Conservation (phyloP, 2,329 filamentous ascomycete species). For the Ophiostoma ulmi region DNA sequence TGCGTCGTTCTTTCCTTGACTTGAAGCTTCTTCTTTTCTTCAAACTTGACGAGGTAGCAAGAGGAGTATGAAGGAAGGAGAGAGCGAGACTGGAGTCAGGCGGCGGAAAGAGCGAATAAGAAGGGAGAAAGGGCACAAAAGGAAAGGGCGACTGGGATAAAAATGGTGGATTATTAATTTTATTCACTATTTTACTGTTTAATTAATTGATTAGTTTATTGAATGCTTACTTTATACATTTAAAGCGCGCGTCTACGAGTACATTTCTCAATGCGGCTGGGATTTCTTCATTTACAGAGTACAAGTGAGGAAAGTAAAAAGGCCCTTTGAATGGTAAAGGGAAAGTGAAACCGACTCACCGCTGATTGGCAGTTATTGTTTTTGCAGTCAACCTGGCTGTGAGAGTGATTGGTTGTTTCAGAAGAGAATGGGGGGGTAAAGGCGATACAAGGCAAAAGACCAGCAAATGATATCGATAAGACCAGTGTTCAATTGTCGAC, state of each 20-base stretch:
- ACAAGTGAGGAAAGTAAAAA: neutral
- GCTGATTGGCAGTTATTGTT: conserved; percentile 7
- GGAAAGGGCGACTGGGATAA: conserved; percentile 4
- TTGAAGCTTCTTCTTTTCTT: neutral
- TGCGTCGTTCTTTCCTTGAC: neutral
- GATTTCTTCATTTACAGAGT: neutral
- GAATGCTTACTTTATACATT: neutral
- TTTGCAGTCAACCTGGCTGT: neutral
- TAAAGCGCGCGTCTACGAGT: conserved; percentile 9
- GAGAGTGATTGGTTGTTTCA: neutral
- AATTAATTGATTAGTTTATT: neutral
- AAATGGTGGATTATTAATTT: neutral
- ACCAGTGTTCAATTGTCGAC: neutral
- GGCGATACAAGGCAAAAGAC: neutral
- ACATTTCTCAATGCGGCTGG: conserved; percentile 10
- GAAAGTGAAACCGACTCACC: neutral
- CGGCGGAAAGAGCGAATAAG: conserved; percentile 18
- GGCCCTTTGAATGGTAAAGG: no score
- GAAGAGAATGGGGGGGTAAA: neutral
- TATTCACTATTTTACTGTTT: neutral
- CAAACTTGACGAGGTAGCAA: neutral
- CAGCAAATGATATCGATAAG: neutral
- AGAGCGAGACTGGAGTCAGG: neutral
- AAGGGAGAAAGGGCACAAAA: conserved; percentile 1
- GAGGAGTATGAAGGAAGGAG: conserved; percentile 1